These are phyloP conservation scores for Ceratobasidium papillatum DNA, from an alignment of 1,284 basidiomycete genomes.

Conservation along the genomic window DNA sequence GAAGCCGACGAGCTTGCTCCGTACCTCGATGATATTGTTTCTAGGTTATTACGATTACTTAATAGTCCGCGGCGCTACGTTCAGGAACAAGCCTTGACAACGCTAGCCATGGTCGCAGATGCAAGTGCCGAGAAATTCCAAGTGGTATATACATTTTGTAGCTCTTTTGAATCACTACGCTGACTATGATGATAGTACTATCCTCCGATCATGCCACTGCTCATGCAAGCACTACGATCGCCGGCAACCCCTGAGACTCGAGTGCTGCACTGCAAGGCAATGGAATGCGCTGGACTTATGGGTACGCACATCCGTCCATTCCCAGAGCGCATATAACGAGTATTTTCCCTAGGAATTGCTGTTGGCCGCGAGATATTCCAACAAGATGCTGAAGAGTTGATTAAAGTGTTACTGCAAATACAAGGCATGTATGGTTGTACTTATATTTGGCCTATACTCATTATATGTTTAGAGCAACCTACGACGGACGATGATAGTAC, in stretches of 20 bases:
- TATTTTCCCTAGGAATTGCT: slow-evolving; percentile 67
- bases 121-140: slow-evolving; percentile 66
- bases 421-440: slow-evolving; percentile 62
- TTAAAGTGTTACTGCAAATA: slow-evolving; percentile 77
- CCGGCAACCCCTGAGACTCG: slow-evolving; percentile 71
- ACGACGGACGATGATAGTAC: slow-evolving; percentile 32
- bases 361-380: slow-evolving; percentile 80
- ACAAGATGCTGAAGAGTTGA: slow-evolving; percentile 74
- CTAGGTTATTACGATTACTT: slow-evolving; percentile 71
- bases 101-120: slow-evolving; percentile 84
- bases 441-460: background rate
- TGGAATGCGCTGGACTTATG: slow-evolving; percentile 86
- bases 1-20: slow-evolving; percentile 73
- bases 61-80: slow-evolving; percentile 62
- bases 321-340: slow-evolving; percentile 14
- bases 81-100: slow-evolving; percentile 85
- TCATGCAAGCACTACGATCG: slow-evolving; percentile 74
- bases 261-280: slow-evolving; percentile 77
- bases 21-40: slow-evolving; percentile 80
- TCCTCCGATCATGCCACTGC: slow-evolving; percentile 75
- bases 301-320: slow-evolving; percentile 56
- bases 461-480: slow-evolving; percentile 15
- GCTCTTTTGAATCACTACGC: slow-evolving; percentile 61
- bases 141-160: slow-evolving; percentile 47
- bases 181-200: slow-evolving; percentile 63